Conservation (phyloP, 2,329 filamentous ascomycete species). For the Nannizziopsis barbatae region DNA sequence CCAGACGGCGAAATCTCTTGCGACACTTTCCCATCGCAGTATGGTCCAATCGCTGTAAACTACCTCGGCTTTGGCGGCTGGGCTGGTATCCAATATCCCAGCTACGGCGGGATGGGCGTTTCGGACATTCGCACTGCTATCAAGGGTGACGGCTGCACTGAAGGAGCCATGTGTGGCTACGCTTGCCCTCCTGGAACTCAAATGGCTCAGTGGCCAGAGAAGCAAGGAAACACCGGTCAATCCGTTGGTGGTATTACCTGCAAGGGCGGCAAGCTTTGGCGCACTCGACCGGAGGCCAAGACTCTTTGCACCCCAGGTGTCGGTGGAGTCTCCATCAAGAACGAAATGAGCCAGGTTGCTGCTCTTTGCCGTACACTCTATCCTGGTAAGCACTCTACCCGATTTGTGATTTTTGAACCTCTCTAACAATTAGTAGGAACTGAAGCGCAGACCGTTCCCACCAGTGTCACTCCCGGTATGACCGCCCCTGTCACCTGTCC, state of each 20-base stretch:
- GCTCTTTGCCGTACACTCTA: conserved; percentile 92
- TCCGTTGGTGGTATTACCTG: conserved; percentile 84
- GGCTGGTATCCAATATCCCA: conserved; percentile 63
- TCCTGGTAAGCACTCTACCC: conserved; percentile 49
- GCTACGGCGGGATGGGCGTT: conserved; percentile 45
- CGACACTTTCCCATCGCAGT: conserved; percentile 61
- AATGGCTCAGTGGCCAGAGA: conserved; percentile 77
- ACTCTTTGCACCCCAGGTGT: conserved; percentile 66
- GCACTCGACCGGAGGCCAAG: conserved; percentile 56
- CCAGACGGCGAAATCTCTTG: conserved; percentile 64
- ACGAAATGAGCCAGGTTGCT: conserved; percentile 56
- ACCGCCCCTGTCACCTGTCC: conserved; percentile 63
- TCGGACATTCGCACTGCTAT: conserved; percentile 54
- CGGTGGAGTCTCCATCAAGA: conserved; percentile 60
- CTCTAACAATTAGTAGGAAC: conserved; percentile 38
- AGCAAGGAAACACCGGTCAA: conserved; percentile 68
- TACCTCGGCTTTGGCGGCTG: conserved; percentile 65
- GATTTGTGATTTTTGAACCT: conserved; percentile 7
- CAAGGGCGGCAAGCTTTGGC: conserved; percentile 57
- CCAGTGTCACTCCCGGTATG: conserved; percentile 50
- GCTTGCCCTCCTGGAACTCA: conserved; percentile 83
- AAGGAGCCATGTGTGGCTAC: conserved; percentile 75
- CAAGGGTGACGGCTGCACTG: conserved; percentile 48
- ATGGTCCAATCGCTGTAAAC: conserved; percentile 61
- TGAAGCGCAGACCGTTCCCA: conserved; percentile 75